Evolutionary conservation across 306 rosid genomes (phyloP).

Genomic region (Myrica gale): DNA sequence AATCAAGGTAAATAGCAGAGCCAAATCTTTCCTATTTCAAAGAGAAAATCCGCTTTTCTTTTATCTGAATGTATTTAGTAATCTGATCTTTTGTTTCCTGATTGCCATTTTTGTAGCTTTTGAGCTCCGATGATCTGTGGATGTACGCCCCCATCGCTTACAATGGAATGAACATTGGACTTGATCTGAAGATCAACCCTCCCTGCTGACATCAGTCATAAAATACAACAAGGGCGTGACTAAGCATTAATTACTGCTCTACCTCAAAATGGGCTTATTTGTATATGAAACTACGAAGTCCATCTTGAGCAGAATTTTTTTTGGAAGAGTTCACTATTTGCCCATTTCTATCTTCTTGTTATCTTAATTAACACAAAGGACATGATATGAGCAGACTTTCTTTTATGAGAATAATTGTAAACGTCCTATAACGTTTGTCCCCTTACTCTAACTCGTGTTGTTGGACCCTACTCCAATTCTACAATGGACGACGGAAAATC

Average conservation of each 20-base stretch:
- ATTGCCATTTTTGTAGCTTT: slow-evolving; percentile 45
- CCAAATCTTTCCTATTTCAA: slow-evolving; percentile 9
- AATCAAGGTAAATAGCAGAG: slow-evolving; percentile 59
- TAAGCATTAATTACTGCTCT: slow-evolving; percentile 4
- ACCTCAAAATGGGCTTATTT: slow-evolving; percentile 18
- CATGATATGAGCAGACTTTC: not conserved
- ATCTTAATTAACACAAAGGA: not conserved
- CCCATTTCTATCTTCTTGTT: not conserved
- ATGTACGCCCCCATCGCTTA: slow-evolving; percentile 94
- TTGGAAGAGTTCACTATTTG: not conserved
- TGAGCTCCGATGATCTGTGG: slow-evolving; percentile 89
- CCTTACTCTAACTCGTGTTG: too few species aligned
- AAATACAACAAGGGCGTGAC: slow-evolving; percentile 6
- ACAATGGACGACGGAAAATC: too few species aligned
- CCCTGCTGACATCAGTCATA: slow-evolving; percentile 42
- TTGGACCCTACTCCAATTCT: too few species aligned
- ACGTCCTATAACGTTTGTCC: too few species aligned
- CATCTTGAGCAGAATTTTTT: not conserved
- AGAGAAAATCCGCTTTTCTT: not conserved
- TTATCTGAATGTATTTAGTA: not conserved
- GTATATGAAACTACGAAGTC: not conserved
- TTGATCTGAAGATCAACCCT: slow-evolving; percentile 49
- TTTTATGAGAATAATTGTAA: not conserved
- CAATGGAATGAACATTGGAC: slow-evolving; percentile 84
- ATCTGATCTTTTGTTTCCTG: slow-evolving; percentile 16